Evolutionary conservation across 495 filamentous ascomycete genomes (phyloP).

Genomic region (Bacidia rubella): DNA sequence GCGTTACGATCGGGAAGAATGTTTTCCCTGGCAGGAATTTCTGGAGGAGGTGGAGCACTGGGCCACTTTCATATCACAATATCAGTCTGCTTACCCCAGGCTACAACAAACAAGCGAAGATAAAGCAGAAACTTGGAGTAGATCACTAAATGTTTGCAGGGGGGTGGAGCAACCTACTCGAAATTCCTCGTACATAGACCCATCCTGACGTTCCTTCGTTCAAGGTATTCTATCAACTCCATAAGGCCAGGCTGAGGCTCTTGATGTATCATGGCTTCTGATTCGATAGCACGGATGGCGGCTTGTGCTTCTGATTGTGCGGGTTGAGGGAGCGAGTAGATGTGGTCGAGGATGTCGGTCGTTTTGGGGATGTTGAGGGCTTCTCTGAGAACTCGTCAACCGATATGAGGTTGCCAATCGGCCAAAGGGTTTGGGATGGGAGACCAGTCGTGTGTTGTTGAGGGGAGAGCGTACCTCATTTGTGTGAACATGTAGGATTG

Average conservation of each 20-base stretch:
- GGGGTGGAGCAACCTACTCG: conserved; percentile 35
- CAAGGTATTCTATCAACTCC: conserved; percentile 65
- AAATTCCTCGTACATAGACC: conserved; percentile 94
- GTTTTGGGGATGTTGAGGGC: conserved; percentile 52
- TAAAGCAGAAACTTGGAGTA: too few relatives aligned
- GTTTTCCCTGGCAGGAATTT: conserved; percentile 54
- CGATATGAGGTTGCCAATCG: not conserved
- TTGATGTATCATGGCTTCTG: conserved; percentile 62
- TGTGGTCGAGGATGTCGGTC: conserved; percentile 77
- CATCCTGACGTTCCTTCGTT: conserved; percentile 49
- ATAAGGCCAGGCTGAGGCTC: conserved; percentile 65
- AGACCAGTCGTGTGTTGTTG: not conserved
- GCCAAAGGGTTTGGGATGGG: not conserved
- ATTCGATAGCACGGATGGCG: conserved; percentile 65
- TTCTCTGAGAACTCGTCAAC: conserved; percentile 23
- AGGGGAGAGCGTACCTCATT: conserved; percentile 50
- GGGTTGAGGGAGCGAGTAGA: conserved; percentile 52
- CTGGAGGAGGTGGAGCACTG: conserved; percentile 54
- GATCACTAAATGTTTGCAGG: not conserved
- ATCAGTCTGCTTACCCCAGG: too few relatives aligned
- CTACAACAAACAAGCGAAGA: too few relatives aligned
- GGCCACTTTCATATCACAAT: conserved; percentile 41
- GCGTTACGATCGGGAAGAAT: conserved; percentile 75
- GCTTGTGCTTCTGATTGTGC: conserved; percentile 53
- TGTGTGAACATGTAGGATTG: conserved; percentile 90